Base-by-base conservation (phyloP, 768 basidiomycete species). In the Exsudoporus frostii region DNA sequence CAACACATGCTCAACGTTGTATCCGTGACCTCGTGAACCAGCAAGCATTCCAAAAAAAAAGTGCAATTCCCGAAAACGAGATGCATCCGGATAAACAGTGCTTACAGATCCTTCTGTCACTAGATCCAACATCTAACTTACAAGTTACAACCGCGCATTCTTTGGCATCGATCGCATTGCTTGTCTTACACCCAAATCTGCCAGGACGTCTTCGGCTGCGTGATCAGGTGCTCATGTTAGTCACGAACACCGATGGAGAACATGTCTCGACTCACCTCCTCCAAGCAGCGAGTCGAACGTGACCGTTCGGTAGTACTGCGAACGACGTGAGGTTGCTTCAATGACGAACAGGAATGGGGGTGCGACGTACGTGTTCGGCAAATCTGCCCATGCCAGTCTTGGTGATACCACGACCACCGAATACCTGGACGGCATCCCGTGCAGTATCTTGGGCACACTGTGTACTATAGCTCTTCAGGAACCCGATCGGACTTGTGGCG, bases 371-470 rank as follows among this genome's bases (percentile, higher is more conserved):
- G 61, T 84, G 83, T 58, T 86, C 84, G 38, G 84, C 75, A 50
- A 76, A 69, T 38, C 65, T 72, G 32, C 85, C 85, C 82, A 84
- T 84, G 29, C 91, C 90, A 14, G 82, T 82, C 66, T 79, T 78
- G 25, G 92, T 92, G 54, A 94, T 82, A 44, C 88, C 92, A 50
- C 92, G 81, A 9, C 92, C 92, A 58, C 92, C 90, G 57, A 92
- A 92, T 57, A 92, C 80, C 76, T 87, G 74, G 6, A 80, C 78
- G 2, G 92, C 90, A 61, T 93, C 91, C 53, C 81, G 78, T 15
- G 90, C 87, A 17, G 90, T 90, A 36, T 89, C 85, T 63, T 90
- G 88, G 0, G 88, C 89, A 15, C 80, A 80, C 33, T 82, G 78
- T 4, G 92, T 92, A 32, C 80, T 77, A 60, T 85, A 83, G 75